A percentile compares a stretch with the other conserved stretches of the same genome.
These are phyloP conservation scores for Citropsis articulata DNA, from an alignment of 345 rosid genomes.

Conservation along the genomic window DNA sequence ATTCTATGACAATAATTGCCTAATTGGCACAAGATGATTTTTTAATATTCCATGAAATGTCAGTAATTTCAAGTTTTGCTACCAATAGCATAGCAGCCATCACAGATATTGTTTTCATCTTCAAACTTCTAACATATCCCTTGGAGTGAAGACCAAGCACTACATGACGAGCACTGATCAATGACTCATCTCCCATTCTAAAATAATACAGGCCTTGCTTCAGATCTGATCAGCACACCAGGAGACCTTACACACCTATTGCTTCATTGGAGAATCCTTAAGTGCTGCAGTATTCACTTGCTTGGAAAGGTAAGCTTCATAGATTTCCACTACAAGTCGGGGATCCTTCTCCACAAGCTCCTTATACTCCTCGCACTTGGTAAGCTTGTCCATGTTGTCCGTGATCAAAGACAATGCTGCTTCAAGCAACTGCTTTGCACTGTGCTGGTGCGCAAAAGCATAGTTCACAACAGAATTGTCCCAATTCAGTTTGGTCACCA, in stretches of 20 bases:
- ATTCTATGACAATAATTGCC: neutral
- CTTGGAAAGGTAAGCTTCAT: slow-evolving; percentile 65
- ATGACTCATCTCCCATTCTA: neutral
- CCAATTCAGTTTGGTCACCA: slow-evolving; percentile 71
- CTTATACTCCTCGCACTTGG: slow-evolving; percentile 55
- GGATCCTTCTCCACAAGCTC: slow-evolving; percentile 83
- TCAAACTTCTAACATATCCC: neutral
- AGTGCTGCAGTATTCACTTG: slow-evolving; percentile 73
- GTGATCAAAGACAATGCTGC: slow-evolving; percentile 61
- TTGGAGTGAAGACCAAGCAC: neutral
- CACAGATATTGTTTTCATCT: neutral
- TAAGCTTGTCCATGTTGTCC: slow-evolving; percentile 80
- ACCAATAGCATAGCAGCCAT: neutral
- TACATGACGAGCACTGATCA: neutral
- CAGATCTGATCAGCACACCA: slow-evolving; percentile 2
- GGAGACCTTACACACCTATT: neutral
- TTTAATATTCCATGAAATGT: neutral
- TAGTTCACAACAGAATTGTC: slow-evolving; percentile 72
- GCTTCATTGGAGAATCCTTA: slow-evolving; percentile 30
- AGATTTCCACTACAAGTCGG: slow-evolving; percentile 69
- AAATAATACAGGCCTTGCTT: neutral
- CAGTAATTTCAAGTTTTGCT: neutral
- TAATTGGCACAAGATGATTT: neutral
- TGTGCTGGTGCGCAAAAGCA: slow-evolving; percentile 85
- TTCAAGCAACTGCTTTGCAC: slow-evolving; percentile 63